A percentile compares a stretch with the other conserved stretches of the same genome.
phyloP scores from a whole-genome alignment of 2,329 filamentous ascomycete genomes.

The Chalara sp. region DNA sequence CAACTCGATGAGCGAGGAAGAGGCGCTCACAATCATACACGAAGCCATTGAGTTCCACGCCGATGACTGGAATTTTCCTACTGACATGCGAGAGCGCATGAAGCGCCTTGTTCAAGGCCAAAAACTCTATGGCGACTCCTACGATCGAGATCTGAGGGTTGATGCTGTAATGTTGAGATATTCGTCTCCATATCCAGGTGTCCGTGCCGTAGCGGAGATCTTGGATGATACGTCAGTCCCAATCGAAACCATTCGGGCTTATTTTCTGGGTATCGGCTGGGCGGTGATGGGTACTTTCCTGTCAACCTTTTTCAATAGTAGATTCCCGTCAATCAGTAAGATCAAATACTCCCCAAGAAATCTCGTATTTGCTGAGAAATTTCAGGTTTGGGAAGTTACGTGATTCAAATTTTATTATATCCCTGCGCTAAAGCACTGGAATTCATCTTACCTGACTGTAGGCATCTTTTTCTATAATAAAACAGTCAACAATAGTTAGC shows the following conservation, averaged over 20 bases:
- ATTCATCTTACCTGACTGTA: constrained; percentile 36
- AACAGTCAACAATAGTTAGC: too few species aligned
- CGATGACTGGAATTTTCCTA: constrained; percentile 39
- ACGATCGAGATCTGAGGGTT: constrained; percentile 34
- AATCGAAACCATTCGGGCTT: constrained; percentile 36
- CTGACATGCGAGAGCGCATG: constrained; percentile 37
- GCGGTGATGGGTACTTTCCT: constrained; percentile 34
- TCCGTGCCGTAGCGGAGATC: constrained; percentile 33
- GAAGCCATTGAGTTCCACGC: constrained; percentile 33
- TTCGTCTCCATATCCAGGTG: constrained; percentile 36
- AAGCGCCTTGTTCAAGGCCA: constrained; percentile 30
- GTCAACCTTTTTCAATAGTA: constrained; percentile 34
- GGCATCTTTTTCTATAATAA: constrained; percentile 8
- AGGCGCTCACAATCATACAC: constrained; percentile 33
- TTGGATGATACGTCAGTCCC: constrained; percentile 30
- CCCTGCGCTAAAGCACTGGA: constrained; percentile 38
- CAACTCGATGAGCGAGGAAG: constrained; percentile 36
- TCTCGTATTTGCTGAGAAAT: constrained; percentile 1
- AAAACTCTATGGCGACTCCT: constrained; percentile 34
- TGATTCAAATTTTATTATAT: constrained; percentile 35
- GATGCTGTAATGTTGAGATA: constrained; percentile 31
- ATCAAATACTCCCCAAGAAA: not conserved
- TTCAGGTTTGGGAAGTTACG: constrained; percentile 8
- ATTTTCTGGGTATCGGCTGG: constrained; percentile 35
- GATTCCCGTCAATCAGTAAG: constrained; percentile 32